phyloP scores from a whole-genome alignment of 768 basidiomycete genomes.

The Tulasnella sp. region DNA sequence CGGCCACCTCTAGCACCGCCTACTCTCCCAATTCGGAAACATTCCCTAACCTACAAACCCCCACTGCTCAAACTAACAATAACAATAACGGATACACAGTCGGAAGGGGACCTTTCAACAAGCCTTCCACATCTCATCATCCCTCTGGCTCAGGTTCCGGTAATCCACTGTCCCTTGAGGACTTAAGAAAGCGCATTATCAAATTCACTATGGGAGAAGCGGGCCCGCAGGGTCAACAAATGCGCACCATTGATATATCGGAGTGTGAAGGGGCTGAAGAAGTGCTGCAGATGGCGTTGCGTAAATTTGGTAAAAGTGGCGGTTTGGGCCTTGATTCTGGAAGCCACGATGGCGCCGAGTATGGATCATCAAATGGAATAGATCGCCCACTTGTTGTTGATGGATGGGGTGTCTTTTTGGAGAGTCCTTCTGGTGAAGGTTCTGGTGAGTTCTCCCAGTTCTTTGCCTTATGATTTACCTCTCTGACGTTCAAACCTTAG shows the following conservation, averaged over 20 bases:
- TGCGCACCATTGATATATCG: constrained; percentile 61
- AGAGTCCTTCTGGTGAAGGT: constrained; percentile 41
- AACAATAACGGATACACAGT: constrained; percentile 36
- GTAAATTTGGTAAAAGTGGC: constrained; percentile 65
- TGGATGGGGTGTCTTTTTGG: constrained; percentile 79
- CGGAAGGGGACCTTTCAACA: constrained; percentile 45
- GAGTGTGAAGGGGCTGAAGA: constrained; percentile 74
- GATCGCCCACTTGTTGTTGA: constrained; percentile 72
- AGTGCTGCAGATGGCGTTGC: constrained; percentile 75
- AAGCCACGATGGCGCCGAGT: constrained; percentile 33
- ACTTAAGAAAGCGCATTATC: constrained; percentile 69
- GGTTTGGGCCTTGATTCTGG: constrained; percentile 12
- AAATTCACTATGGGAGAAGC: constrained; percentile 83
- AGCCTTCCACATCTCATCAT: constrained; percentile 33
- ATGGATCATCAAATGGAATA: constrained; percentile 56
- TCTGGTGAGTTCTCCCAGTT: constrained; percentile 14
- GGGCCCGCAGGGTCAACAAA: constrained; percentile 37
- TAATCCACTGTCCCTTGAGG: constrained; percentile 48
- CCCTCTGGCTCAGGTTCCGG: constrained; percentile 13
- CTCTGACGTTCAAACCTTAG: constrained; percentile 28
- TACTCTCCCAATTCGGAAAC: neutral
- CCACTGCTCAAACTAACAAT: constrained; percentile 3
- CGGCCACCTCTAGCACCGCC: neutral
- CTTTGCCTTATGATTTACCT: constrained; percentile 1
- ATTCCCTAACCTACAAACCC: neutral